These are phyloP conservation scores for Phytophthora quininea DNA, from an alignment of 352 stramenopile genomes.

Conservation along the genomic window DNA sequence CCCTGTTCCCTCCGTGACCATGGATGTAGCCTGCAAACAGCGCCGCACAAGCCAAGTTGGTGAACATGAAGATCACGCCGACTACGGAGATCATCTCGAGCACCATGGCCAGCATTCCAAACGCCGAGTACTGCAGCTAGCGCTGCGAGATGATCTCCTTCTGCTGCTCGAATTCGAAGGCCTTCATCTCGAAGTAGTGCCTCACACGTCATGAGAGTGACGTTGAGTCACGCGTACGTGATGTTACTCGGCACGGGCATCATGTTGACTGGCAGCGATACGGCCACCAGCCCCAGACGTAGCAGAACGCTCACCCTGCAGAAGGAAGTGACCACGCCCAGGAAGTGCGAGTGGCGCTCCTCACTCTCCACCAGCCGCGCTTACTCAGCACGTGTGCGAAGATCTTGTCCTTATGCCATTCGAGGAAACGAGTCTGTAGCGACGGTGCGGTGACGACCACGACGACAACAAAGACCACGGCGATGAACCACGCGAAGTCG, in stretches of 20 bases:
- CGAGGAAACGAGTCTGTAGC: conserved; percentile 35
- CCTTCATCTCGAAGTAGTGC: conserved; percentile 48
- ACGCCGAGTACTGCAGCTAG: conserved; percentile 35
- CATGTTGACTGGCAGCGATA: conserved; percentile 44
- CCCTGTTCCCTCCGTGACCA: too few species aligned
- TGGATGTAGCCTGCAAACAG: conserved; percentile 45
- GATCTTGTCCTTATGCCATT: conserved; percentile 38
- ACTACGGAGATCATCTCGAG: conserved; percentile 49
- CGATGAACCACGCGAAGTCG: conserved; percentile 46
- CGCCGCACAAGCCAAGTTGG: conserved; percentile 44
- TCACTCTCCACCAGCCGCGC: conserved; percentile 36
- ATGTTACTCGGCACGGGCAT: conserved; percentile 42
- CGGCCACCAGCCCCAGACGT: conserved; percentile 35
- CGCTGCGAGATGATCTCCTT: conserved; percentile 29
- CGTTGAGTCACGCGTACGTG: conserved; percentile 47
- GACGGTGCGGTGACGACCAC: conserved; percentile 44
- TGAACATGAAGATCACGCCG: conserved; percentile 42
- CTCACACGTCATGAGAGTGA: conserved; percentile 40
- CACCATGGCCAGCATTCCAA: conserved; percentile 44
- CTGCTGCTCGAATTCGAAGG: conserved; percentile 35
- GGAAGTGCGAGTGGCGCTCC: conserved; percentile 26
- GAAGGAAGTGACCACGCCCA: conserved; percentile 25
- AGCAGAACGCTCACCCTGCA: conserved; percentile 39
- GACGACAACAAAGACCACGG: conserved; percentile 38
- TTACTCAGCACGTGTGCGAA: conserved; percentile 38